Percentiles rank a stretch among this genome's conserved stretches.
Evolutionary conservation across 257 asterid genomes (phyloP).

Genomic region (Lavandula angustifolia): DNA sequence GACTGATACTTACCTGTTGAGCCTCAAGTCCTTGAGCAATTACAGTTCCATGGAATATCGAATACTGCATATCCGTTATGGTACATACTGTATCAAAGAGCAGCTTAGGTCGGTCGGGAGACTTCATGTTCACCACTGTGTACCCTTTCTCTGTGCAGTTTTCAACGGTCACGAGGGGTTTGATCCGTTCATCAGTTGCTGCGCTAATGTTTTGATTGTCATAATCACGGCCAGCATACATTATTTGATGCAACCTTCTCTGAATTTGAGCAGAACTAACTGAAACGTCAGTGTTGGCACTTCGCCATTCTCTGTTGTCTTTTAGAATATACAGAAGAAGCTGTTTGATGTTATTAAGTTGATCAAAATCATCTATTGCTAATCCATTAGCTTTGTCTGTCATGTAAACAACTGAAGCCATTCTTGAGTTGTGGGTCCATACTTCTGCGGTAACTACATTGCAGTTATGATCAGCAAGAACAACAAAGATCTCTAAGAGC

Average conservation of each 20-base stretch:
- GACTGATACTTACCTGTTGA: conserved; percentile 44
- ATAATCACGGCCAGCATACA: conserved; percentile 75
- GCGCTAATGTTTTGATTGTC: conserved; percentile 34
- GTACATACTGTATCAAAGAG: conserved; percentile 69
- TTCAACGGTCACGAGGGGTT: conserved; percentile 47
- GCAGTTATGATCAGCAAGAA: conserved; percentile 73
- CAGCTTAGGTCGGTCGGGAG: conserved; percentile 65
- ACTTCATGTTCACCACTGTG: conserved; percentile 49
- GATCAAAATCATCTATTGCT: conserved; percentile 59
- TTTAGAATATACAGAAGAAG: conserved; percentile 66
- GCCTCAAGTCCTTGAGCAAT: conserved; percentile 57
- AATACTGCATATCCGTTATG: conserved; percentile 68
- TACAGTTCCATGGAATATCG: conserved; percentile 60
- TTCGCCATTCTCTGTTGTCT: conserved; percentile 60
- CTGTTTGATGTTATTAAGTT: conserved; percentile 59
- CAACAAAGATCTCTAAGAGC: conserved; percentile 79
- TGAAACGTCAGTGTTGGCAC: conserved; percentile 73
- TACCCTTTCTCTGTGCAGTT: conserved; percentile 55
- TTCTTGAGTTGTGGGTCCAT: conserved; percentile 90
- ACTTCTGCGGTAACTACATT: conserved; percentile 86
- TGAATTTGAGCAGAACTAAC: conserved; percentile 64
- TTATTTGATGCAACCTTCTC: conserved; percentile 83
- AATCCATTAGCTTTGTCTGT: conserved; percentile 58
- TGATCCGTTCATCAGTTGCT: conserved; percentile 25
- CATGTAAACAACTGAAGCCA: conserved; percentile 80